Evolutionary conservation across 768 basidiomycete species (phyloP).

Genomic region (Suillus subluteus): DNA sequence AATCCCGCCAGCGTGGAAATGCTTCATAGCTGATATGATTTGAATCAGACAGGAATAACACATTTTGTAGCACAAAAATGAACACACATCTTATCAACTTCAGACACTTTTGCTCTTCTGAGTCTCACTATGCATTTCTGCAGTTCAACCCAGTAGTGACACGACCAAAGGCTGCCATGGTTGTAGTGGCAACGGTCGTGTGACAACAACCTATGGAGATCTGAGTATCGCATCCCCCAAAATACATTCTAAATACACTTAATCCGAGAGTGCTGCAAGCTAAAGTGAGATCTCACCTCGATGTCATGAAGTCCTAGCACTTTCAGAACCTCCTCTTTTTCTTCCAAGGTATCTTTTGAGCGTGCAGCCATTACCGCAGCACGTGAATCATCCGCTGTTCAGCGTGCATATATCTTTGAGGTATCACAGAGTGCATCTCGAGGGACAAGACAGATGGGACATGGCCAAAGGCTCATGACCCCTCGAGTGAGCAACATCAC

Average conservation of each 20-base stretch:
- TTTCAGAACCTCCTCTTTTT: constrained; percentile 23
- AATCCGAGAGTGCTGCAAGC: not conserved
- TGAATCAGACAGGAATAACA: constrained; percentile 6
- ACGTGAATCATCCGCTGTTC: constrained; percentile 25
- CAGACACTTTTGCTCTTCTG: constrained; percentile 10
- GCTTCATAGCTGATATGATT: constrained; percentile 24
- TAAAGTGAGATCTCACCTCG: constrained; percentile 15
- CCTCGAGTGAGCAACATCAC: constrained; percentile 40
- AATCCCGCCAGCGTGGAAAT: constrained; percentile 36
- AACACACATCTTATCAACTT: constrained; percentile 28
- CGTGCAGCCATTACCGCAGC: constrained; percentile 15
- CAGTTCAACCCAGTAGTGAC: constrained; percentile 35
- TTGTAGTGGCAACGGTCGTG: constrained; percentile 46
- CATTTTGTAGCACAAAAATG: not conserved
- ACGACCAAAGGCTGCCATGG: constrained; percentile 33
- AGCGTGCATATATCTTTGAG: constrained; percentile 13
- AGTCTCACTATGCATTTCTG: constrained; percentile 21
- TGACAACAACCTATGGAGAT: constrained; percentile 35
- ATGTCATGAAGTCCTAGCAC: constrained; percentile 18
- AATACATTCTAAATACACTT: constrained; percentile 32
- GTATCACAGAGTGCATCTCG: constrained; percentile 23
- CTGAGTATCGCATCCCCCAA: constrained; percentile 36
- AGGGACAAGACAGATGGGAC: constrained; percentile 41
- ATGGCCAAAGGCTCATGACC: too few species aligned
- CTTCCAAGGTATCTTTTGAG: constrained; percentile 14